Conservation (phyloP, 768 basidiomycete genomes). For the button mushroom (Agaricus bisporus) region DNA sequence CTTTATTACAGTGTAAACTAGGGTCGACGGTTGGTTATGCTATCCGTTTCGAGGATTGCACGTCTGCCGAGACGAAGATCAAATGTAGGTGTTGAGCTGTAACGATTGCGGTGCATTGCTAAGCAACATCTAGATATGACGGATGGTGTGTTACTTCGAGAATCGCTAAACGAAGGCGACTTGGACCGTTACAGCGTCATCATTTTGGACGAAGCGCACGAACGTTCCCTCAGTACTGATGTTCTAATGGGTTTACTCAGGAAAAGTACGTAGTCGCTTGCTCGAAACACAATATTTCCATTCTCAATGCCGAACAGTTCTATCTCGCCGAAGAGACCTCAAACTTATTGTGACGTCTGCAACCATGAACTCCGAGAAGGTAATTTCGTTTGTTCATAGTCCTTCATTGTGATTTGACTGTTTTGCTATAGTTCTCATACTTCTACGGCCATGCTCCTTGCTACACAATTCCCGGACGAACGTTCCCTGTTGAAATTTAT, state of each 20-base stretch:
- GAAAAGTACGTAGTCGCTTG: constrained; percentile 61
- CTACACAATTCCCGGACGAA: constrained; percentile 87
- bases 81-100: constrained; percentile 62
- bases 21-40: constrained; percentile 92
- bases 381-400: constrained; percentile 21
- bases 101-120: background rate
- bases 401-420: background rate
- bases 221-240: constrained; percentile 94
- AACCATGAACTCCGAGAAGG: constrained; percentile 99
- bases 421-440: constrained; percentile 66
- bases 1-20: constrained; percentile 62
- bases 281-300: background rate
- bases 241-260: constrained; percentile 94
- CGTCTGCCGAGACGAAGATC: constrained; percentile 88
- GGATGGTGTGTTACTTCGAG: constrained; percentile 95
- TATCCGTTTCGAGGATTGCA: constrained; percentile 98
- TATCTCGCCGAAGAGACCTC: constrained; percentile 86
- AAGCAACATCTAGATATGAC: constrained; percentile 75
- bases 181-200: constrained; percentile 94
- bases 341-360: constrained; percentile 98
- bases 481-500: constrained; percentile 96
- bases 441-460: constrained; percentile 95
- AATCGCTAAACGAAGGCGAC: constrained; percentile 98
- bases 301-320: constrained; percentile 35
- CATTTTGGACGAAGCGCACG: constrained; percentile 98